Conservation (phyloP, 768 basidiomycete genomes). For the Boletus subparvulus region DNA sequence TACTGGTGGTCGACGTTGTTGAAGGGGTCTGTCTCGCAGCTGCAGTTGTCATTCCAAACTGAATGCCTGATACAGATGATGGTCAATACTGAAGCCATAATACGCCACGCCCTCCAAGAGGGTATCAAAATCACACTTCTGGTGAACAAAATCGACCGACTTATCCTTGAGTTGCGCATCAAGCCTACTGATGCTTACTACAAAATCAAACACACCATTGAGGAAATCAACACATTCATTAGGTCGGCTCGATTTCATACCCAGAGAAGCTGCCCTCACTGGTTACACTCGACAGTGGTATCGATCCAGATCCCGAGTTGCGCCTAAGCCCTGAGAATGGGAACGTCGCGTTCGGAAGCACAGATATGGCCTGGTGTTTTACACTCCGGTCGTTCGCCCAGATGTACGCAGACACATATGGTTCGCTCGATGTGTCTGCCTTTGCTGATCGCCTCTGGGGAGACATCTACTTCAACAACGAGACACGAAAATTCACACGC, state of each 20-base stretch:
- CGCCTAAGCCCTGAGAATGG: constrained; percentile 92
- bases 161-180: constrained; percentile 94
- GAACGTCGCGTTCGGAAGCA: constrained; percentile 96
- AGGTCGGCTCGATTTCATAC: constrained; percentile 49
- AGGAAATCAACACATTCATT: constrained; percentile 96
- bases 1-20: constrained; percentile 96
- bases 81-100: constrained; percentile 86
- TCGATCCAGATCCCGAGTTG: constrained; percentile 85
- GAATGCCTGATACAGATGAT: constrained; percentile 58
- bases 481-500: constrained; percentile 85
- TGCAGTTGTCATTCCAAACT: constrained; percentile 5
- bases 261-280: background rate
- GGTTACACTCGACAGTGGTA: constrained; percentile 45
- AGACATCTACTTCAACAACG: constrained; percentile 89
- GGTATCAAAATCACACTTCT: constrained; percentile 87
- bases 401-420: constrained; percentile 94
- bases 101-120: constrained; percentile 90
- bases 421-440: constrained; percentile 75
- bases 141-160: constrained; percentile 96
- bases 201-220: constrained; percentile 98
- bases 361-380: constrained; percentile 98
- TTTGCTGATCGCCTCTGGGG: constrained; percentile 97
- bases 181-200: constrained; percentile 97
- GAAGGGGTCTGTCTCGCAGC: constrained; percentile 72
- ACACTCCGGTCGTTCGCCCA: constrained; percentile 91